phyloP scores from a whole-genome alignment of 495 filamentous ascomycete genomes.

The Aspergillus asperescens region DNA sequence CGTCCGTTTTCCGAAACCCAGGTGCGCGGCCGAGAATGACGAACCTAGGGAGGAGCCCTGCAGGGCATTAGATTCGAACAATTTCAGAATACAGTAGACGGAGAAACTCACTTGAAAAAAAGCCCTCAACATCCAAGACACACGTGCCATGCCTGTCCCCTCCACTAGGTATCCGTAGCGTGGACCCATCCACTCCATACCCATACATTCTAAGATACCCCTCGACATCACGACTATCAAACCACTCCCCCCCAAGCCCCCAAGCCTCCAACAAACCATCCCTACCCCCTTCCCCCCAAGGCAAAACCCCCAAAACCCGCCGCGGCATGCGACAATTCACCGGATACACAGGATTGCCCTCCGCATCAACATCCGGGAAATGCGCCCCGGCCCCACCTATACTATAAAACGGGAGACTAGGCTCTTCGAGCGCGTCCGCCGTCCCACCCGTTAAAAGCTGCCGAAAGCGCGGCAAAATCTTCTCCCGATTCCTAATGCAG shows the following conservation, averaged over 20 bases:
- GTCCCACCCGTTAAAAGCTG: slow-evolving; percentile 26
- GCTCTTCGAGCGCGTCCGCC: slow-evolving; percentile 43
- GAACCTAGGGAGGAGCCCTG: slow-evolving; percentile 1
- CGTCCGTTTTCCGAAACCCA: slow-evolving; percentile 12
- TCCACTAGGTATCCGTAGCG: not conserved
- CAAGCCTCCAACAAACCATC: slow-evolving; percentile 6
- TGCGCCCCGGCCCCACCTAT: slow-evolving; percentile 67
- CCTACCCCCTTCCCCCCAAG: not conserved
- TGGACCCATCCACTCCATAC: slow-evolving; percentile 16
- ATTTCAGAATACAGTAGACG: not conserved
- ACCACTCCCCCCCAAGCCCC: slow-evolving; percentile 63
- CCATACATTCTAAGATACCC: slow-evolving; percentile 26
- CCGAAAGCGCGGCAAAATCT: slow-evolving; percentile 42
- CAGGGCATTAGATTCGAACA: not conserved
- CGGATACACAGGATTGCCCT: slow-evolving; percentile 21
- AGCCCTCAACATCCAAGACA: slow-evolving; percentile 10
- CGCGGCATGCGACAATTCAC: slow-evolving; percentile 20
- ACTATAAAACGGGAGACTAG: slow-evolving; percentile 55
- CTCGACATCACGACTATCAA: slow-evolving; percentile 69
- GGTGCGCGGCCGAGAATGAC: slow-evolving; percentile 16
- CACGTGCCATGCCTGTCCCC: not conserved
- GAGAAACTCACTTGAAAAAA: slow-evolving; percentile 12
- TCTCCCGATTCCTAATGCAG: slow-evolving; percentile 49
- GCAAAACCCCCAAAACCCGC: slow-evolving; percentile 14
- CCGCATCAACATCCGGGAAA: slow-evolving; percentile 16